These are phyloP conservation scores for Gleditsia sinensis DNA, from an alignment of 306 rosid genomes.

Conservation along the genomic window DNA sequence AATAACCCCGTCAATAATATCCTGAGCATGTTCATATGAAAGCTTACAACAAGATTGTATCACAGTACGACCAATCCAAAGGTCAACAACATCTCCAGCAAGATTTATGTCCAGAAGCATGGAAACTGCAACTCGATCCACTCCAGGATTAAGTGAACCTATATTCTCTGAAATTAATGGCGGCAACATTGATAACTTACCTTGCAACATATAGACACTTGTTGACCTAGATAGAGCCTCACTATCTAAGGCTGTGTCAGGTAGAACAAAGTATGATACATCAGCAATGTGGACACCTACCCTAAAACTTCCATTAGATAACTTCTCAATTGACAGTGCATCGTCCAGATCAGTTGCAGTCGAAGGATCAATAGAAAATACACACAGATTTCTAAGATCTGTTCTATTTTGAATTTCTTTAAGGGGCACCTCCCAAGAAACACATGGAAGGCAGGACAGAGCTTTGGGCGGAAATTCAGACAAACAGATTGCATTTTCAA, in stretches of 20 bases:
- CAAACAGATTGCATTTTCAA: constrained; percentile 59
- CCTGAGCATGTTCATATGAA: constrained; percentile 73
- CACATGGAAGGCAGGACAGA: constrained; percentile 56
- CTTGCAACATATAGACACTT: constrained; percentile 64
- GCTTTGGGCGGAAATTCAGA: constrained; percentile 66
- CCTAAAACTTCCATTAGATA: constrained; percentile 66
- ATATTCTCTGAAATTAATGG: constrained; percentile 64
- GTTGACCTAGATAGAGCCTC: constrained; percentile 76
- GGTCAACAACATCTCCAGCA: constrained; percentile 63
- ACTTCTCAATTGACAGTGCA: constrained; percentile 76
- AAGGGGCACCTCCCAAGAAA: constrained; percentile 74
- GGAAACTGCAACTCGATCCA: constrained; percentile 76
- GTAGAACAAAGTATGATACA: constrained; percentile 77
- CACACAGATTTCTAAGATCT: constrained; percentile 75
- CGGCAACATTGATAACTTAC: constrained; percentile 79
- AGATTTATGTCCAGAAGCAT: constrained; percentile 62
- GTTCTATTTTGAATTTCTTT: constrained; percentile 60
- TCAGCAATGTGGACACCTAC: constrained; percentile 92
- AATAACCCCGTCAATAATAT: constrained; percentile 54
- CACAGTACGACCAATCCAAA: constrained; percentile 82
- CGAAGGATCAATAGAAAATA: constrained; percentile 87
- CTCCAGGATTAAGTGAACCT: constrained; percentile 83
- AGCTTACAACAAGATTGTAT: constrained; percentile 83
- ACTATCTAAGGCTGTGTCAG: constrained; percentile 61
- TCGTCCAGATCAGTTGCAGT: constrained; percentile 86